phyloP scores from a whole-genome alignment of 768 basidiomycete genomes.

The Lyophyllum decastes region DNA sequence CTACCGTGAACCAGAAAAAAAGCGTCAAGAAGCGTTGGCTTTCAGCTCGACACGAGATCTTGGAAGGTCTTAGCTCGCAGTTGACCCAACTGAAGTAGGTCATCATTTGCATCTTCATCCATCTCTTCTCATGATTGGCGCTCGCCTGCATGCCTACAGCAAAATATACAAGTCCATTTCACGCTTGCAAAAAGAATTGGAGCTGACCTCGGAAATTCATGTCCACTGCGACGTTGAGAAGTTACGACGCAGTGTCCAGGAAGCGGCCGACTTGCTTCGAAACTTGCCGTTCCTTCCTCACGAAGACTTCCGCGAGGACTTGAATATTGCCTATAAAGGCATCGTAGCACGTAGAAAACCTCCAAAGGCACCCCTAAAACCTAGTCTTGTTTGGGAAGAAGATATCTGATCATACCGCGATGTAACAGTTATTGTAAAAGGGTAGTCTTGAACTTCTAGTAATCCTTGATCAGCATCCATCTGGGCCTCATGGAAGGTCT shows the following conservation, averaged over 20 bases:
- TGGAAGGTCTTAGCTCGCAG: constrained; percentile 33
- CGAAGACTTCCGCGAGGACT: constrained; percentile 22
- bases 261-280: constrained; percentile 28
- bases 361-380: constrained; percentile 16
- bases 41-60: constrained; percentile 29
- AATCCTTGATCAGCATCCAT: too few species aligned
- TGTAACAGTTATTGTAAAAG: too few species aligned
- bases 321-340: constrained; percentile 32
- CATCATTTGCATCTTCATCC: not conserved
- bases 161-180: constrained; percentile 4
- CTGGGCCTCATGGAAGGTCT: too few species aligned
- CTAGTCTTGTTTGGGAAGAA: constrained; percentile 19
- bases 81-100: constrained; percentile 35
- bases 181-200: constrained; percentile 22
- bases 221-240: constrained; percentile 16
- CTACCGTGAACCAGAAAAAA: constrained; percentile 28
- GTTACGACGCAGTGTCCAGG: constrained; percentile 27
- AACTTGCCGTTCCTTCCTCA: constrained; percentile 19
- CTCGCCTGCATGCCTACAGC: not conserved
- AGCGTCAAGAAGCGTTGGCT: constrained; percentile 29
- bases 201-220: constrained; percentile 31
- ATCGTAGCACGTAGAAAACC: constrained; percentile 24
- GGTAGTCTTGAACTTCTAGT: too few species aligned
- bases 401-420: constrained; percentile 5
- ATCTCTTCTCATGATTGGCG: not conserved